Percentiles rank a stretch among this genome's conserved stretches.
These are phyloP conservation scores for Zasmidium cellare DNA, from an alignment of 2,329 filamentous ascomycete genomes.

Conservation along the genomic window DNA sequence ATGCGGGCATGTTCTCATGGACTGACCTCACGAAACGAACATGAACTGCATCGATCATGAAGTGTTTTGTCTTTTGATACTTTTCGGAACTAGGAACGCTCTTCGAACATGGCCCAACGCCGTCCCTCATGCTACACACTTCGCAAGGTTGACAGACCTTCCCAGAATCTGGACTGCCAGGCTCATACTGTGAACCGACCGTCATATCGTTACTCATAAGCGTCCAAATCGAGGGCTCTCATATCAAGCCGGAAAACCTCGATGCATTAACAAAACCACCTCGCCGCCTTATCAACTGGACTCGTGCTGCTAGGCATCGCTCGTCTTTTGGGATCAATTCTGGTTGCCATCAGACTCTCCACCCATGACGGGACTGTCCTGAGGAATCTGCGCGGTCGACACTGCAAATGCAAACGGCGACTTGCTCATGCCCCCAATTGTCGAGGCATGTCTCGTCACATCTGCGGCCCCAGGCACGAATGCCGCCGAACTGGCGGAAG, in stretches of 20 bases:
- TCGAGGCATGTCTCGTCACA: not conserved
- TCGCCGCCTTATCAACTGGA: too few species aligned
- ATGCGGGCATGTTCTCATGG: not conserved
- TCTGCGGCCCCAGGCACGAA: not conserved
- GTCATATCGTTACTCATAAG: not conserved
- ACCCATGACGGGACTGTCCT: too few species aligned
- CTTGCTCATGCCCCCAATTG: not conserved
- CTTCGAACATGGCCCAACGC: not conserved
- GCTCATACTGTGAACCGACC: not conserved
- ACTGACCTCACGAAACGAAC: too few species aligned
- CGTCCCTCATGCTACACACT: not conserved
- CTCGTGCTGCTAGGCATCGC: too few species aligned
- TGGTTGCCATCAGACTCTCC: too few species aligned
- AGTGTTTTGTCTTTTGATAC: not conserved
- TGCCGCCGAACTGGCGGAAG: conserved; percentile 4
- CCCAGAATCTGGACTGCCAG: not conserved
- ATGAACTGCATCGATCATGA: not conserved
- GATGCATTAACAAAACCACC: too few species aligned
- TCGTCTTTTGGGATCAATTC: too few species aligned
- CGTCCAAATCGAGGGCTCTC: not conserved
- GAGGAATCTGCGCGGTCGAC: too few species aligned
- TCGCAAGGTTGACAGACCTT: not conserved
- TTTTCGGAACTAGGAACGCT: not conserved
- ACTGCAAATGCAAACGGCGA: not conserved
- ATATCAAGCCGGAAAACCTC: not conserved